Base-by-base conservation (phyloP, 306 rosid genomes). In the Alnus glutinosa region DNA sequence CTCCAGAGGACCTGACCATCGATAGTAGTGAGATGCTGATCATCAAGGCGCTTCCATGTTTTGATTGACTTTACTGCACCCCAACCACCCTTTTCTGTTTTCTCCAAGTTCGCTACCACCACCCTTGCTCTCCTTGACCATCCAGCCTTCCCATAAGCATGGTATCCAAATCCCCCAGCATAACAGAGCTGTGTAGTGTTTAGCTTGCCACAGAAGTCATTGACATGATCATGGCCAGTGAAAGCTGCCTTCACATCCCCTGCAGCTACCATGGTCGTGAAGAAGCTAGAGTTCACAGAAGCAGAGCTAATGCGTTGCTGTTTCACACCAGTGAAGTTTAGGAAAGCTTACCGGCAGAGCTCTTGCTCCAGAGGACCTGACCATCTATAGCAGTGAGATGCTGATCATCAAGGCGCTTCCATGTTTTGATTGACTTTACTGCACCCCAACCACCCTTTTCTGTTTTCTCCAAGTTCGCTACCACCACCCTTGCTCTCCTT, bases 31-130 rank as follows among this genome's bases (percentile, higher is more conserved):
- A 92, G 91, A 81, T 83, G 84, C 19, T 80, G 77, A 73, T 95
- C 93, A 78, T 92, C 98, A n/a, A 89, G 96, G 70, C 98, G 94
- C 66, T 95, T 95, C 97, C 98, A 92, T 10, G 98, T 86, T 77
- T 83, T 91, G 87, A 95, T 91, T 8, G 97, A 91, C 74, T 90
- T 90, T 18, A 92, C 96, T 28, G 80, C 87, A 52, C 94, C 96
- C 98, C 98, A 95, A 44, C 76, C 76, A 2, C 87, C 97, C 2
- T 83, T 78, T 1, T 3, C 69, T 0, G 87, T 86, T 67, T 86
- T 90, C 79, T 95, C 97, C 87, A 95, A 86, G 75, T 79, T 79
- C 54, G 91, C 98, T 14, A 85, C 89, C 76, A 95, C 92, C 70
- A 92, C 92, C 83, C 98, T 87, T 4, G 98, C 90, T 79, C 98